Evolutionary conservation across 805 yeast genomes (phyloP), one percentile per base, ranked within the genome.

Genomic region (Ogataea dorogensis): DNA sequence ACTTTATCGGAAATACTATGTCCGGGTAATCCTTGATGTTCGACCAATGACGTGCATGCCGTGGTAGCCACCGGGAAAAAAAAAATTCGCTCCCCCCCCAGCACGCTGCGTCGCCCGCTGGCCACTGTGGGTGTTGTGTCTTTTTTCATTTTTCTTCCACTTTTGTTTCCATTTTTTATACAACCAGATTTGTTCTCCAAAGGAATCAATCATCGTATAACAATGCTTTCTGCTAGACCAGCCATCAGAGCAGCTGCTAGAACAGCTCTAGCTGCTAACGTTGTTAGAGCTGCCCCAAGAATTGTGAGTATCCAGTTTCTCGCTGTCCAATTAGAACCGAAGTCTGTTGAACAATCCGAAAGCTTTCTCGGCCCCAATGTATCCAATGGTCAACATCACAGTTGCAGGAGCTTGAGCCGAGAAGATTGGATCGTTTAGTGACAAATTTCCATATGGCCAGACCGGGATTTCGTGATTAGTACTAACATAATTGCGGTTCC

Each of bases 151-250:
- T 39, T 38, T 43, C 33, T 37, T 40, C 39, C 35, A 34, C 33
- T 39, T 38, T 40, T 40, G 44, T 38, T 36, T 38, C 40, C 35
- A 33, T 29, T 33, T 39, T 39, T 35, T 40, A 40, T 36, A 36
- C 44, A 36, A 40, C 38, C 40, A 36, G 45, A 36, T 36, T 36
- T 30, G 40, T 36, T 36, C 40, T 36, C 10, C 24, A 35, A 31
- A 26, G 31, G 40, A 36, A 36, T 36, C 40, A 31, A 30, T 36
- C 35, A 36, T 30, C 35, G 35, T 36, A 36, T 36, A 36, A 36
- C 40, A 33, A 83, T 84, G 93, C 82, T 84, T 74, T 81, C 89
- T 61, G 77, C 80, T 64, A 87, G 93, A 77, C 78, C 88, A 68
- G 77, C 79, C 70, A 73, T 82, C 67, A 85, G 89, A 74, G 77